Base-by-base conservation (phyloP, 2,329 filamentous ascomycete genomes). In the Ceratocystiopsis brevicomis region DNA sequence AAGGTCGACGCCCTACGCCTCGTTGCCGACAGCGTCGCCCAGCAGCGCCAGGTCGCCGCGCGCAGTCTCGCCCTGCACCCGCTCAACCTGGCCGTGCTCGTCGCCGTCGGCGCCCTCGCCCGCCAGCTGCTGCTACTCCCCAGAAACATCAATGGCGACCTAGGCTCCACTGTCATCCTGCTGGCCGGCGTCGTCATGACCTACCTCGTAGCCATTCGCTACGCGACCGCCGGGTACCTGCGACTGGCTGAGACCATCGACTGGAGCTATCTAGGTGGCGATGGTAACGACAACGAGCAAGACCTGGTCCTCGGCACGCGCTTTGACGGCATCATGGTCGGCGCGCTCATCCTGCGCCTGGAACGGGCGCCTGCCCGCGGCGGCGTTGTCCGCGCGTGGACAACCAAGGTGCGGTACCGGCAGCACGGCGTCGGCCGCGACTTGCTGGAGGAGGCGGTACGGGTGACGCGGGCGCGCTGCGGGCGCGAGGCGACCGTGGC, bases 371-470 rank as follows among this genome's bases (percentile, higher is more conserved):
- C 63, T 50, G 73, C 76, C 34, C 79, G 78, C 42, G 71, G 70
- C 48, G 81, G 78, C 10, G 64, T 85, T 40, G 78, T 94, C 45
- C 73, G 81, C 25, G 85, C 81, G 1, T 94, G 86, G 85, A 88
- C 84, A 2, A 82, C 85, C 2, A 68, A 69, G 54, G 61, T 76
- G 41, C 66, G 68, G 51, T 85, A 84, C 57, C 70, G 86, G 21
- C 66, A 72, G 32, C 73, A 74, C 48, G 84, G 85, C 0, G 65
- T 92, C 19, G 86, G 85, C 3, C 68, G 64, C 37, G 78, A 76
- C 32, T 60, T 94, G 53, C 64, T 94, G 40, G 71, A 79, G 51
- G 79, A 82, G 51, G 83, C 81, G 2, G 76, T 87, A 3, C 67
- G 68, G 45, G 57, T 79, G 44, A 78, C 80, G 47, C 71, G 71